A percentile compares a stretch with the other conserved stretches of the same genome.
phyloP scores from a whole-genome alignment of 2,329 filamentous ascomycete species.

The Emmonsiellopsis sp. region DNA sequence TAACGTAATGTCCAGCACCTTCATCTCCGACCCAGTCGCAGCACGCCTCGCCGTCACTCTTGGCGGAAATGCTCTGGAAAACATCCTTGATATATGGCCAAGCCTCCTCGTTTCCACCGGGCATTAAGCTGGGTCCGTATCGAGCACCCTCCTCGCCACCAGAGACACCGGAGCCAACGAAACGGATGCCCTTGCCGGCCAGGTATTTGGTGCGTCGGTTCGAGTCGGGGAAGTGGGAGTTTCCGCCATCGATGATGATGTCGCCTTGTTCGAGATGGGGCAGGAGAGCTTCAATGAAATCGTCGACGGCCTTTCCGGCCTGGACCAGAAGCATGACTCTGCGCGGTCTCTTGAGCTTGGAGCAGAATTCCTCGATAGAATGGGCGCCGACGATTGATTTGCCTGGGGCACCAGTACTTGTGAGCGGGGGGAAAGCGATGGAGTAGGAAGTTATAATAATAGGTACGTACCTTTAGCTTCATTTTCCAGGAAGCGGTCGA shows the following conservation, averaged over 20 bases:
- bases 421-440: slow-evolving; percentile 21
- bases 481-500: slow-evolving; percentile 86
- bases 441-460: not conserved
- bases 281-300: slow-evolving; percentile 95
- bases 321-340: slow-evolving; percentile 98
- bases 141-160: slow-evolving; percentile 99
- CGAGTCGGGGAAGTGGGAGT: slow-evolving; percentile 98
- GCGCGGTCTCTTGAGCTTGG: slow-evolving; percentile 94
- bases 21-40: slow-evolving; percentile 99
- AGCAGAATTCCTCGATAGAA: slow-evolving; percentile 85
- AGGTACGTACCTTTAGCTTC: slow-evolving; percentile 63
- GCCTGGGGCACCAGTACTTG: slow-evolving; percentile 41
- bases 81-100: slow-evolving; percentile 99
- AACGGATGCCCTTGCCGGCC: slow-evolving; percentile 75
- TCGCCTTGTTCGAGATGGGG: slow-evolving; percentile 76
- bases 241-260: slow-evolving; percentile 98
- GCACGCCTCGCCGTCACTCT: slow-evolving; percentile 94
- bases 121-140: slow-evolving; percentile 96
- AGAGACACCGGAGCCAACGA: slow-evolving; percentile 94
- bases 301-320: slow-evolving; percentile 94
- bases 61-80: slow-evolving; percentile 95
- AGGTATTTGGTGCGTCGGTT: slow-evolving; percentile 95
- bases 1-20: slow-evolving; percentile 99
- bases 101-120: slow-evolving; percentile 94
- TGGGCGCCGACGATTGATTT: slow-evolving; percentile 93